Conservation (phyloP, 345 rosid genomes). For the Triadica sebifera region DNA sequence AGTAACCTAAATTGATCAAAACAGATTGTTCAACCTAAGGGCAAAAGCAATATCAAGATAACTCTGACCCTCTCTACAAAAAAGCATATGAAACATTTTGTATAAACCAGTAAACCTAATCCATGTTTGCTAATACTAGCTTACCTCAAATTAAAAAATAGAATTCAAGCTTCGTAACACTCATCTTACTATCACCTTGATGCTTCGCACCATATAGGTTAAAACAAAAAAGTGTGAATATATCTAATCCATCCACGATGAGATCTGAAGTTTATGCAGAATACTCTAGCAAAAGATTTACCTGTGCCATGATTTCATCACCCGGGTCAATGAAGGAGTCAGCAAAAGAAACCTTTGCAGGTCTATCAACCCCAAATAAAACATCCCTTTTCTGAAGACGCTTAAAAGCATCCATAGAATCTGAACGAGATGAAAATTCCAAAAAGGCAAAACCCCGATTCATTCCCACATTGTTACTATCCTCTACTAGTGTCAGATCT, state of each 20-base stretch:
- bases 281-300: constrained; percentile 36
- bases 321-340: constrained; percentile 94
- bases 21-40: background rate
- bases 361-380: constrained; percentile 90
- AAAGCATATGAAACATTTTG: background rate
- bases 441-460: constrained; percentile 97
- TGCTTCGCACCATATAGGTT: constrained; percentile 1
- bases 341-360: constrained; percentile 95
- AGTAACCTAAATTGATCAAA: background rate
- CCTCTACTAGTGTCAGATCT: constrained; percentile 90
- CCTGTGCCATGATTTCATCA: constrained; percentile 98
- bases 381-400: constrained; percentile 89
- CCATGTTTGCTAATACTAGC: background rate
- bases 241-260: constrained; percentile 2
- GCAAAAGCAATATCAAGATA: background rate
- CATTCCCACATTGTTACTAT: constrained; percentile 76
- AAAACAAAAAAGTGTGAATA: background rate
- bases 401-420: constrained; percentile 92
- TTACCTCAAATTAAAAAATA: background rate
- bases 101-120: background rate
- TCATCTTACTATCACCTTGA: background rate
- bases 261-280: constrained; percentile 24
- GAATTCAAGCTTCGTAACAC: background rate
- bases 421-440: constrained; percentile 90
- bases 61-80: background rate